Conservation (phyloP, 2,329 filamentous ascomycete species). For the Bipolaris gigantea region DNA sequence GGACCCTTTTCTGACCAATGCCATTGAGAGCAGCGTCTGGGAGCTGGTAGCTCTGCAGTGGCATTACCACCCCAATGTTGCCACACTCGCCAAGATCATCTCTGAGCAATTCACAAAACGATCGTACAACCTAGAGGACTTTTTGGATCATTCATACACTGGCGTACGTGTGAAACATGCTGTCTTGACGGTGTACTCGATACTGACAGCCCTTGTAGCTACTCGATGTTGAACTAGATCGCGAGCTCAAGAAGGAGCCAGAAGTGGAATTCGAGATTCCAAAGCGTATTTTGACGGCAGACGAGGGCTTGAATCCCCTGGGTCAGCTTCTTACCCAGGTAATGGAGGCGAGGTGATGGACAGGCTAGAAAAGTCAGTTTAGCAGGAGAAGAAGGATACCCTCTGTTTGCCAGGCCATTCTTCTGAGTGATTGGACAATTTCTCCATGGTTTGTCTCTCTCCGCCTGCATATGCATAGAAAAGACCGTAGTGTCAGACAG, state of each 20-base stretch:
- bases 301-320: constrained; percentile 35
- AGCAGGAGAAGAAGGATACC: constrained; percentile 9
- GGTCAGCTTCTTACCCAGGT: constrained; percentile 40
- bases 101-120: constrained; percentile 97
- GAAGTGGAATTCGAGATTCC: constrained; percentile 95
- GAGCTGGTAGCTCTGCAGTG: constrained; percentile 87
- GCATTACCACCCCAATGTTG: constrained; percentile 97
- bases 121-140: constrained; percentile 93
- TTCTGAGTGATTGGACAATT: background rate
- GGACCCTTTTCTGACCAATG: constrained; percentile 82
- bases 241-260: constrained; percentile 80
- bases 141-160: constrained; percentile 89
- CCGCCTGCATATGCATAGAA: too few species aligned
- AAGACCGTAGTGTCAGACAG: too few species aligned
- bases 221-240: constrained; percentile 79
- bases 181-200: background rate
- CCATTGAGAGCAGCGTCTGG: constrained; percentile 93
- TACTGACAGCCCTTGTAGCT: constrained; percentile 57
- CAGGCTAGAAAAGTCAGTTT: background rate
- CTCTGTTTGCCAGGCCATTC: background rate
- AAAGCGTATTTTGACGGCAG: constrained; percentile 69
- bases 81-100: constrained; percentile 89
- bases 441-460: too few species aligned
- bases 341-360: constrained; percentile 28
- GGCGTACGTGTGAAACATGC: constrained; percentile 59